These are phyloP conservation scores for Coniophora puteana DNA, from an alignment of 1,284 basidiomycete genomes.

Conservation along the genomic window DNA sequence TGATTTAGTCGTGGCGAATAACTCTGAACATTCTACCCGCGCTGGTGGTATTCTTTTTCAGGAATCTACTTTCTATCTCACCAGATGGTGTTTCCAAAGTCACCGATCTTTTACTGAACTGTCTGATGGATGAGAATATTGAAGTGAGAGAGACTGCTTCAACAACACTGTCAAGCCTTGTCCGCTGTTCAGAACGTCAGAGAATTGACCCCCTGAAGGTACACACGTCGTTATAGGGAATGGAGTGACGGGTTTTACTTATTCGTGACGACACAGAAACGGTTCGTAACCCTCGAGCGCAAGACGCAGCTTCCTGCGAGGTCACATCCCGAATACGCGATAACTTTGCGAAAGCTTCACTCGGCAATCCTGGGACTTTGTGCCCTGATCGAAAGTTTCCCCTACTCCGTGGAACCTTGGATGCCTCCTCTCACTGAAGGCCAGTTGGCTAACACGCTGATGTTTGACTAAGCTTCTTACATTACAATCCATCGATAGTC, in stretches of 20 bases:
- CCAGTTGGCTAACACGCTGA: slow-evolving; percentile 23
- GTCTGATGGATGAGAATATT: slow-evolving; percentile 87
- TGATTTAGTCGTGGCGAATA: slow-evolving; percentile 70
- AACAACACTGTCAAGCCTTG: slow-evolving; percentile 84
- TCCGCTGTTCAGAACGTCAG: slow-evolving; percentile 90
- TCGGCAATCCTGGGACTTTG: slow-evolving; percentile 91
- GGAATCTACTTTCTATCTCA: slow-evolving; percentile 78
- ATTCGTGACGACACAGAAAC: slow-evolving; percentile 51
- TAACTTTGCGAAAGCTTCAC: slow-evolving; percentile 76
- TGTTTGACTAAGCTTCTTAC: slow-evolving; percentile 6
- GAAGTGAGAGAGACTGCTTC: slow-evolving; percentile 96
- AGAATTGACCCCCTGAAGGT: slow-evolving; percentile 87
- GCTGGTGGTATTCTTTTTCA: slow-evolving; percentile 81
- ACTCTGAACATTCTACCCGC: slow-evolving; percentile 72
- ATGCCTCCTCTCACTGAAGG: slow-evolving; percentile 76
- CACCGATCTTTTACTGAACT: slow-evolving; percentile 80
- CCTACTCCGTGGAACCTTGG: slow-evolving; percentile 77
- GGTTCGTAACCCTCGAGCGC: slow-evolving; percentile 67
- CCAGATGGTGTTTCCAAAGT: slow-evolving; percentile 62
- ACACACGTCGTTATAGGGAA: no score
- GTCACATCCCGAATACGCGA: slow-evolving; percentile 69
- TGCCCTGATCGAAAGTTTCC: slow-evolving; percentile 74
- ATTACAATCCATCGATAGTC: slow-evolving; percentile 38
- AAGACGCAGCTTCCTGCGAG: slow-evolving; percentile 69
- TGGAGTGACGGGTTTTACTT: background rate